phyloP scores from a whole-genome alignment of 2,329 filamentous ascomycete species.

The Xylariomycetidae sp. region DNA sequence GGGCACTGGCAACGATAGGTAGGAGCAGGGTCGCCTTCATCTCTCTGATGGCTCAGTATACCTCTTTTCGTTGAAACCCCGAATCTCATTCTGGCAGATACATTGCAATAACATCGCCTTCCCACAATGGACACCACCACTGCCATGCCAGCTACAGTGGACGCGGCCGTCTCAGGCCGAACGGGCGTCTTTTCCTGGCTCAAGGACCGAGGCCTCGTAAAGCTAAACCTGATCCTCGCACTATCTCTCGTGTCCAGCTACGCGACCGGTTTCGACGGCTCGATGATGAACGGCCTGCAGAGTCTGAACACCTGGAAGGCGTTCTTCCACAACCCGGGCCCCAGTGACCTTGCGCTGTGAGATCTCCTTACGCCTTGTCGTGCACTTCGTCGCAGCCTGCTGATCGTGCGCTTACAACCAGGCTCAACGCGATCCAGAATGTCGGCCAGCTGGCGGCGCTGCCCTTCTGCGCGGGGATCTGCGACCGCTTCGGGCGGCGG shows the following conservation, averaged over 20 bases:
- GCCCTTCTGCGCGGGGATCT: constrained; percentile 22
- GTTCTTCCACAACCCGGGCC: constrained; percentile 28
- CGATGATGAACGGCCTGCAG: constrained; percentile 37
- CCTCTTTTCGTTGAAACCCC: too few relatives aligned
- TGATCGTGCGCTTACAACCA: not conserved
- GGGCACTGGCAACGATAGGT: too few relatives aligned
- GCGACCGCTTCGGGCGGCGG: constrained; percentile 32
- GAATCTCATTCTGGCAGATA: too few relatives aligned
- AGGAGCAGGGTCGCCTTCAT: too few relatives aligned
- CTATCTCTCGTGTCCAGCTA: constrained; percentile 20
- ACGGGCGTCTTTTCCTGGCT: constrained; percentile 13
- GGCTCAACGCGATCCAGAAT: constrained; percentile 25
- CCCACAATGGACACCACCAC: too few relatives aligned
- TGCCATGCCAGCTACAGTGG: constrained; percentile 8
- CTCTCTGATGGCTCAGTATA: too few relatives aligned
- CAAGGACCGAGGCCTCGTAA: constrained; percentile 15
- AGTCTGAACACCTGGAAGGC: constrained; percentile 28
- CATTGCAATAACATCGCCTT: too few relatives aligned
- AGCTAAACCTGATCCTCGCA: constrained; percentile 16
- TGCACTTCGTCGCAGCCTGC: too few relatives aligned
- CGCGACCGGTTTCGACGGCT: constrained; percentile 25
- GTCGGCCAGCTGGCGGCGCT: constrained; percentile 29
- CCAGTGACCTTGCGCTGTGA: constrained; percentile 19
- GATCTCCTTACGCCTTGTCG: too few relatives aligned
- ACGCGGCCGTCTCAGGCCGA: constrained; percentile 8